A percentile compares a stretch with the other conserved stretches of the same genome.
These are phyloP conservation scores for Hymenoscyphus infarciens DNA, from an alignment of 2,329 filamentous ascomycete species.

Conservation along the genomic window DNA sequence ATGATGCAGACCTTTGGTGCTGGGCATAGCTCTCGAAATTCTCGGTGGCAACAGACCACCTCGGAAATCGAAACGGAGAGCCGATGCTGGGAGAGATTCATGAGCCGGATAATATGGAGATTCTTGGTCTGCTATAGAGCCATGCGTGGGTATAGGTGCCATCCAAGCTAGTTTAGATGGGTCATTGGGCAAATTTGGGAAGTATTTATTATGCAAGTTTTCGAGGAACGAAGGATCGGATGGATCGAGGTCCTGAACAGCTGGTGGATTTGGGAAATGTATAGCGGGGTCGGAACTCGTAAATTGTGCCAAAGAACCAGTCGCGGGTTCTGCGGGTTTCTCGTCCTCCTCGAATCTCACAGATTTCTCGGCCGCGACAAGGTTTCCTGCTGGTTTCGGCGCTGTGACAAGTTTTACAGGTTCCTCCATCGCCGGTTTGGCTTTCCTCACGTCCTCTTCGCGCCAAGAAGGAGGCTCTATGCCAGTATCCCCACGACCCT, in stretches of 20 bases:
- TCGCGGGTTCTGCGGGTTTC: slow-evolving; percentile 39
- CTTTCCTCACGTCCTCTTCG: slow-evolving; percentile 1
- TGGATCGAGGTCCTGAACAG: slow-evolving; percentile 74
- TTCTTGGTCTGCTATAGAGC: slow-evolving; percentile 61
- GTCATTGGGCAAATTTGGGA: slow-evolving; percentile 80
- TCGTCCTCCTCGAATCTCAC: slow-evolving; percentile 37
- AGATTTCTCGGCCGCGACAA: slow-evolving; percentile 41
- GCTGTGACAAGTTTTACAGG: slow-evolving; percentile 21
- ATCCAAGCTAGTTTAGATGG: slow-evolving; percentile 89
- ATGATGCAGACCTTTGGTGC: slow-evolving; percentile 81
- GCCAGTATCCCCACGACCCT: slow-evolving; percentile 34
- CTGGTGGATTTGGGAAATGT: slow-evolving; percentile 42
- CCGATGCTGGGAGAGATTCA: slow-evolving; percentile 65
- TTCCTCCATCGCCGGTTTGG: not conserved
- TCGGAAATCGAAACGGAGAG: slow-evolving; percentile 84
- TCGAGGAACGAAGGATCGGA: slow-evolving; percentile 77
- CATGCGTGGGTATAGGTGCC: slow-evolving; percentile 63
- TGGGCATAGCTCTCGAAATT: slow-evolving; percentile 69
- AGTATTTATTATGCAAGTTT: slow-evolving; percentile 88
- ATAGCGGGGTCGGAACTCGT: slow-evolving; percentile 35
- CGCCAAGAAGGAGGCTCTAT: slow-evolving; percentile 15
- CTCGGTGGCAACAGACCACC: slow-evolving; percentile 77
- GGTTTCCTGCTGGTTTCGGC: slow-evolving; percentile 26
- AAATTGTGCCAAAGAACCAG: slow-evolving; percentile 56
- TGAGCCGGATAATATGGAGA: slow-evolving; percentile 81